These are phyloP conservation scores for Coemansia sp. DNA, from an alignment of 192 early-diverging fungal species.

Conservation along the genomic window DNA sequence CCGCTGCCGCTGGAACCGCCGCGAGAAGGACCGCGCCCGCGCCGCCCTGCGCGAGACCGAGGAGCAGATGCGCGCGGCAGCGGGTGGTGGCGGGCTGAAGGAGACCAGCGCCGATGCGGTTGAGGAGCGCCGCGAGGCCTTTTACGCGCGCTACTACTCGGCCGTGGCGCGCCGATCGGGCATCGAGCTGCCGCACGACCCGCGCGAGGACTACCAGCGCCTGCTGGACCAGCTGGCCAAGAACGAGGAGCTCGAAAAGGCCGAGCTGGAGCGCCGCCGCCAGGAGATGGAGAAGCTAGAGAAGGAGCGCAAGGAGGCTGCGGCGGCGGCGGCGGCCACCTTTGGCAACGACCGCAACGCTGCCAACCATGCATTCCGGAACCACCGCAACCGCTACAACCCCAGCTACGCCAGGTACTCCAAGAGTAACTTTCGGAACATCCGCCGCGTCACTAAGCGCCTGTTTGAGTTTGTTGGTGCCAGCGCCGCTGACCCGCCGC, in stretches of 20 bases:
- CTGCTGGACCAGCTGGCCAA: constrained; percentile 38
- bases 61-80: constrained; percentile 6
- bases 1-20: constrained; percentile 26
- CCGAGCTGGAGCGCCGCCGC: constrained; percentile 23
- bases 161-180: constrained; percentile 15
- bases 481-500: neutral
- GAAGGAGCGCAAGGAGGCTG: constrained; percentile 45
- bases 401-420: neutral
- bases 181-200: constrained; percentile 34
- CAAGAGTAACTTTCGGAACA: constrained; percentile 4
- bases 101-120: constrained; percentile 19
- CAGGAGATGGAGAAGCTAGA: constrained; percentile 32
- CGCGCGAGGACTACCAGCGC: constrained; percentile 30
- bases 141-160: constrained; percentile 25
- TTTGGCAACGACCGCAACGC: constrained; percentile 4
- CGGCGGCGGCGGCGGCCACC: constrained; percentile 9
- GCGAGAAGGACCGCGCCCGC: constrained; percentile 18
- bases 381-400: constrained; percentile 21
- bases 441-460: constrained; percentile 9
- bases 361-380: neutral
- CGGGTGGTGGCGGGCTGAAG: constrained; percentile 1
- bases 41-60: constrained; percentile 17
- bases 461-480: constrained; percentile 42
- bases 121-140: constrained; percentile 33
- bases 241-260: constrained; percentile 33